phyloP scores from a whole-genome alignment of 768 basidiomycete genomes.

The Macrolepiota dolichaula region DNA sequence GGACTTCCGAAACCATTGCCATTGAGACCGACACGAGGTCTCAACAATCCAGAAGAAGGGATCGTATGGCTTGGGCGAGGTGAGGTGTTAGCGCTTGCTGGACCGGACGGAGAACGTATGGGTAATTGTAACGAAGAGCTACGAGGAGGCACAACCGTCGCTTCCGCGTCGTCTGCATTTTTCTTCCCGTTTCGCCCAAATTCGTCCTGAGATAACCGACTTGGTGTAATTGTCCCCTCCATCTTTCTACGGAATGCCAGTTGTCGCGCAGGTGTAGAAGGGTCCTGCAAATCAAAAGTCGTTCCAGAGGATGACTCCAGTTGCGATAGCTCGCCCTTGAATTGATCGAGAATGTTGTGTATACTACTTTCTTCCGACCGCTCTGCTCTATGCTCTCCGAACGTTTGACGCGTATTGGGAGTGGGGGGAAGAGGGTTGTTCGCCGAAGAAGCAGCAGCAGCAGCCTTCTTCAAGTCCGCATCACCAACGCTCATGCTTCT shows the following conservation, averaged over 20 bases:
- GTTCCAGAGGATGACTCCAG: conserved; percentile 53
- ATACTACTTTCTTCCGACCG: conserved; percentile 40
- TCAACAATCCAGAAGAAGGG: conserved; percentile 39
- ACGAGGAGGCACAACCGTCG: conserved; percentile 46
- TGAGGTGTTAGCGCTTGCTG: conserved; percentile 22
- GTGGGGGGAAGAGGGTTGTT: conserved; percentile 34
- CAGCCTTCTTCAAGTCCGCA: conserved; percentile 48
- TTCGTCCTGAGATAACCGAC: conserved; percentile 15
- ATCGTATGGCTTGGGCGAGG: conserved; percentile 26
- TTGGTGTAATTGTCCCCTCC: conserved; percentile 26
- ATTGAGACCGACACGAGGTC: conserved; percentile 37
- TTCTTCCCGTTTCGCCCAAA: conserved; percentile 17
- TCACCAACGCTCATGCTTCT: conserved; percentile 76
- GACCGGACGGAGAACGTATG: conserved; percentile 25
- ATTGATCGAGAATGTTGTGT: conserved; percentile 65
- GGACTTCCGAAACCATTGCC: conserved; percentile 16
- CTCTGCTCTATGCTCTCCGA: conserved; percentile 16
- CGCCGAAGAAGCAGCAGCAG: conserved; percentile 32
- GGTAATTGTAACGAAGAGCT: conserved; percentile 45
- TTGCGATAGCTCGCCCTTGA: conserved; percentile 68
- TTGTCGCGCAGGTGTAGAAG: conserved; percentile 54
- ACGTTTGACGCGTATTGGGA: conserved; percentile 12
- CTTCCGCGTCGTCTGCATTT: conserved; percentile 15
- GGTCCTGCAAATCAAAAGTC: conserved; percentile 62
- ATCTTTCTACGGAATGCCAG: conserved; percentile 32